Base-by-base conservation (phyloP, 2,329 filamentous ascomycete genomes). In the Calonectria multiphialidica region DNA sequence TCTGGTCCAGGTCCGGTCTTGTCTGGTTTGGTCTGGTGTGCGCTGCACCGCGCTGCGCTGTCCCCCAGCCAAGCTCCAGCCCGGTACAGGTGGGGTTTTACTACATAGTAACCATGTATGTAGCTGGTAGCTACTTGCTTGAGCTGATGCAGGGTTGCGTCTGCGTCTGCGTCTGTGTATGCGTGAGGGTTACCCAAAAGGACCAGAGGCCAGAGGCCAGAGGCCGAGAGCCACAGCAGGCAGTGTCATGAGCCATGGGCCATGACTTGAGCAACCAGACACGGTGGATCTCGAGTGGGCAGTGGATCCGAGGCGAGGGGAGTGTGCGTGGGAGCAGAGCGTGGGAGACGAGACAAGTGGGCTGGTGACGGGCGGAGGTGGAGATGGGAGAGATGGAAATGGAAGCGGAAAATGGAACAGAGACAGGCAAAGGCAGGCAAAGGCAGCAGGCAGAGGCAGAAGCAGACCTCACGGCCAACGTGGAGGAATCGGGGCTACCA, bases 131-230 rank as follows among this genome's bases (percentile, higher is more conserved):
- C 40, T 59, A 68, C 18, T 44, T 53, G 44, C 40, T 55, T 59
- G 28, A 49, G 55, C 66, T 44, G 66, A 68, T 68, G 66, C 66
- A 68, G 55, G 66, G 66, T 57, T 68, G 66, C 65, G 65, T 68
- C 42, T 68, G 65, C 53, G 42, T 25, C 37, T 44, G 49, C 45
- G 12, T 49, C 35, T 61, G 55, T 44, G 55, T 42, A 21, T 61
- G 37, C 15, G 57, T 42, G 57, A 42, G 57, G 57, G 57, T 44
- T 42, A 44, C 35, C 57, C 57, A 42, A 61, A 57, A 28, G 37
- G 57, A 61, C 57, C 35, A 61, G 35, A 61, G 57, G 35, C 57
- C 57, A 61, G 35, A 61, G 57, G 23, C 57, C 30, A 57, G 33
- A 57, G 53, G 15, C 30, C 53, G 49, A 53, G 37, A 44, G 64